Evolutionary conservation across 2,329 filamentous ascomycete species (phyloP), one percentile per base, ranked within the genome.

Genomic region (Aspergillus tubingensis): DNA sequence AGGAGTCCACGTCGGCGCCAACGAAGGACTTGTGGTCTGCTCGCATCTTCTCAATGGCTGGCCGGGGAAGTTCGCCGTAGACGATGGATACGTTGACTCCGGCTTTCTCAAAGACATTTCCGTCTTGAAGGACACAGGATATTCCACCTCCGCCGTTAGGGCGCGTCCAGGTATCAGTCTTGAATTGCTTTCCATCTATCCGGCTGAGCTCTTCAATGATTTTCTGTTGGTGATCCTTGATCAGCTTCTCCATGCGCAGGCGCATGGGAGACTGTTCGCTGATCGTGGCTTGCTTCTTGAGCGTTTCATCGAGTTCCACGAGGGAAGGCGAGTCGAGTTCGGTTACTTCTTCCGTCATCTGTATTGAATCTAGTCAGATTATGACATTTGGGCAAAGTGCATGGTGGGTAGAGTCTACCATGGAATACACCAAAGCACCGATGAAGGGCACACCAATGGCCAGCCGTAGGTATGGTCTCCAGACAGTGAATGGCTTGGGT

Each of bases 101-200:
- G 48, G 91, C 95, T 80, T 99, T 99, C 77, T 99, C 95, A 72
- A 99, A 99, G 54, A 97, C 92, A 64, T 96, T 94, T 67, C 95
- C 93, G 66, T 97, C 92, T 77, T 99, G 95, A 17, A 99, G 82
- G 41, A 99, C 93, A 77, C 93, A 96, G 15, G 92, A 96, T 69
- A 94, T 93, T 66, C 95, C 95, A 58, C 95, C 95, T 44, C 95
- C 95, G 57, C 95, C 95, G 73, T 92, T 88, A 60, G 91, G 88
- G 54, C 95, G 88, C 63, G 87, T 84, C 95, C 95, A 99, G 66
- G 89, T 88, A 79, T 99, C 95, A 61, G 87, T 82, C 61, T 85
- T 85, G 81, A 99, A 99, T 67, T 86, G 85, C 65, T 86, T 87
- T 60, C 92, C 93, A 72, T 98, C 95, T 47, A 98, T 82, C 68